Conservation (phyloP, 1,139 yeast species). For the Tardiomyces blankii region DNA sequence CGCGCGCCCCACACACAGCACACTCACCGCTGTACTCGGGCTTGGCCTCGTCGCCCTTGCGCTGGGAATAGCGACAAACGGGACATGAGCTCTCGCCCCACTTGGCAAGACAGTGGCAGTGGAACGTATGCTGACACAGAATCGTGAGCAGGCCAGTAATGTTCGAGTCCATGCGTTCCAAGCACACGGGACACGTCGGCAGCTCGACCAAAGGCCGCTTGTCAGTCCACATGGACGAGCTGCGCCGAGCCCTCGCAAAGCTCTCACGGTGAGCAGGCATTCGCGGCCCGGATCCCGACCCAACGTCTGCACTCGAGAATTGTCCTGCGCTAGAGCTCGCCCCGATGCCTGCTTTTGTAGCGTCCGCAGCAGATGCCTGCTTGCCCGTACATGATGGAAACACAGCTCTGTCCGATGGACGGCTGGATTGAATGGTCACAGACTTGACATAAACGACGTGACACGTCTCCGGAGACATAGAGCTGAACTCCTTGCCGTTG, state of each 20-base stretch:
- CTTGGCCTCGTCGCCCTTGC: constrained; percentile 6
- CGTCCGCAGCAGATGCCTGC: constrained; percentile 42
- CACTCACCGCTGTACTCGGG: constrained; percentile 23
- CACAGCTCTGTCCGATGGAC: background rate
- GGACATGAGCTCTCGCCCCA: constrained; percentile 94
- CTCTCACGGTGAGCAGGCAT: constrained; percentile 1
- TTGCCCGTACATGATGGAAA: constrained; percentile 64
- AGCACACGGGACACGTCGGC: constrained; percentile 90
- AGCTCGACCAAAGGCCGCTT: constrained; percentile 41
- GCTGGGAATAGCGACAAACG: constrained; percentile 64
- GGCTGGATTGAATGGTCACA: constrained; percentile 31
- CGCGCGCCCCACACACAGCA: constrained; percentile 44
- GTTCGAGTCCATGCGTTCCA: constrained; percentile 78
- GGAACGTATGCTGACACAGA: constrained; percentile 90
- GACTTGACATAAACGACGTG: constrained; percentile 61
- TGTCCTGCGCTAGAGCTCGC: background rate
- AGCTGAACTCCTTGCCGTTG: constrained; percentile 69
- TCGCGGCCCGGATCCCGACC: background rate
- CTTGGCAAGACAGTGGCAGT: constrained; percentile 76
- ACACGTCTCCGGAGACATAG: constrained; percentile 84
- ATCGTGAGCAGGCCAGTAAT: constrained; percentile 78
- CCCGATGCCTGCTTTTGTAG: background rate
- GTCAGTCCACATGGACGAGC: constrained; percentile 21
- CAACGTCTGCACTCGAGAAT: background rate
- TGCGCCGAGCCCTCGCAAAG: constrained; percentile 7